These are phyloP conservation scores for Hibiscus trionum DNA, from an alignment of 345 rosid genomes.

Conservation along the genomic window DNA sequence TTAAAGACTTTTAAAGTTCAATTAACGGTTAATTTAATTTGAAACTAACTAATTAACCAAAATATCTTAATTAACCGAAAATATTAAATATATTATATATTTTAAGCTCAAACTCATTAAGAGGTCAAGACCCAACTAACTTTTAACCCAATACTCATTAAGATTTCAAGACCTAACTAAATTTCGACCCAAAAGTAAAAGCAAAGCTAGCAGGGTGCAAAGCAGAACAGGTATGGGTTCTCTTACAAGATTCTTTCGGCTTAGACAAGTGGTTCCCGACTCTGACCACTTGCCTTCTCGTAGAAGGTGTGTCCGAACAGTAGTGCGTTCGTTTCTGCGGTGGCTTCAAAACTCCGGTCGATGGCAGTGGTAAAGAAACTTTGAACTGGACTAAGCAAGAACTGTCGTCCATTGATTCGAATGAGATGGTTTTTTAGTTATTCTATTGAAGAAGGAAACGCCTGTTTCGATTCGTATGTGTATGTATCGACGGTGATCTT, in stretches of 20 bases:
- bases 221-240: constrained; percentile 40
- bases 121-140: too few relatives aligned
- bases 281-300: constrained; percentile 26
- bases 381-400: constrained; percentile 45
- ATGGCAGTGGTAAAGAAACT: background rate
- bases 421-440: constrained; percentile 19
- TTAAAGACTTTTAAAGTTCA: too few relatives aligned
- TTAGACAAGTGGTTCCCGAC: constrained; percentile 48
- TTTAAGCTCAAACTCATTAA: too few relatives aligned
- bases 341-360: constrained; percentile 35
- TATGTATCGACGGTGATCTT: constrained; percentile 23
- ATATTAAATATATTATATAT: too few relatives aligned
- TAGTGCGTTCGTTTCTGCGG: constrained; percentile 39
- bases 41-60: too few relatives aligned
- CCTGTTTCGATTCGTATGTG: constrained; percentile 31
- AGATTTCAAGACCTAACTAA: too few relatives aligned
- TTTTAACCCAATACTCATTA: too few relatives aligned
- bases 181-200: too few relatives aligned
- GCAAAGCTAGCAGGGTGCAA: constrained; percentile 16
- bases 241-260: constrained; percentile 42
- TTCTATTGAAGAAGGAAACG: constrained; percentile 31
- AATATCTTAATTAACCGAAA: too few relatives aligned
- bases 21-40: too few relatives aligned
- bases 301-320: constrained; percentile 28
- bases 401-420: constrained; percentile 26